These are phyloP conservation scores for Nidula niveotomentosa DNA, from an alignment of 1,284 basidiomycete genomes.

Conservation along the genomic window DNA sequence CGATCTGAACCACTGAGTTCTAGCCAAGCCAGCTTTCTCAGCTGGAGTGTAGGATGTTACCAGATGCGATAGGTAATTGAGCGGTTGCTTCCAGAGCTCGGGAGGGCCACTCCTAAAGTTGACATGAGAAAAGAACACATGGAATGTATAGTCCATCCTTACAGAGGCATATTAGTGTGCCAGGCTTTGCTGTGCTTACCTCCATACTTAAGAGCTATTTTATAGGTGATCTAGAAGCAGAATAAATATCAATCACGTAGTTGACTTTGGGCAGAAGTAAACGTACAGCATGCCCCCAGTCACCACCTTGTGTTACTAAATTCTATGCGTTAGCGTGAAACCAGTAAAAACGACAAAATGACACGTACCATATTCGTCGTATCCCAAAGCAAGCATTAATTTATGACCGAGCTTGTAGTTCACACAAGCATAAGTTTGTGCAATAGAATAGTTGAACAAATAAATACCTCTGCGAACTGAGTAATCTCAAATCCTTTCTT, in stretches of 20 bases:
- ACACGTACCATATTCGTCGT: constrained; percentile 42
- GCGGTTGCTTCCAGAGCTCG: constrained; percentile 22
- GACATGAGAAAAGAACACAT: neutral
- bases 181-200: constrained; percentile 34
- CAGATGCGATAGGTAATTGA: constrained; percentile 19
- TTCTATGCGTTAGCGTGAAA: neutral
- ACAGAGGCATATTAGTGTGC: constrained; percentile 40
- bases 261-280: neutral
- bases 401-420: constrained; percentile 37
- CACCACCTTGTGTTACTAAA: constrained; percentile 44
- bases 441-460: neutral
- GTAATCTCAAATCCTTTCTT: constrained; percentile 25
- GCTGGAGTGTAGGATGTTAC: constrained; percentile 18
- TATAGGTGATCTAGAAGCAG: neutral
- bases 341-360: neutral
- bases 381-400: constrained; percentile 45
- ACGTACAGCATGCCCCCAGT: constrained; percentile 41
- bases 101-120: constrained; percentile 10
- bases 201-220: neutral
- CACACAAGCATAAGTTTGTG: neutral
- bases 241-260: neutral
- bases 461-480: constrained; percentile 35
- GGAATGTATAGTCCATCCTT: constrained; percentile 5
- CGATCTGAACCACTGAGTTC: constrained; percentile 24
- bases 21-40: constrained; percentile 37